Percentiles rank a stretch among this genome's conserved stretches.
phyloP scores from a whole-genome alignment of 176 grass and related monocot genomes.

The Juncus inflexus region DNA sequence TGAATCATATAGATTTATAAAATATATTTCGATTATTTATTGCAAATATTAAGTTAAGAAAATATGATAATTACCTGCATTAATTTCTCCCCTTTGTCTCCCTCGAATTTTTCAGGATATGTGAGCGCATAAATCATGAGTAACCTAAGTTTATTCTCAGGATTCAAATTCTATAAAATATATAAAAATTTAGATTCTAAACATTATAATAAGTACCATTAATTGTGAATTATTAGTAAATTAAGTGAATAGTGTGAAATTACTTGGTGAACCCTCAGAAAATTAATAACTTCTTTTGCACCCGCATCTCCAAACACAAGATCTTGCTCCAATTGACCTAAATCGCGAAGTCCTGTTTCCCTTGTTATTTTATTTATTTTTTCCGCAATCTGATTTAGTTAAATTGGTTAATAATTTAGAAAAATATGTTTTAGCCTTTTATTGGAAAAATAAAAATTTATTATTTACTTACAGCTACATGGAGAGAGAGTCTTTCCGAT shows the following conservation, averaged over 20 bases:
- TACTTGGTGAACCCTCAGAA: slow-evolving; percentile 86
- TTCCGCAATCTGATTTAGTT: slow-evolving; percentile 77
- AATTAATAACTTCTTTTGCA: slow-evolving; percentile 87
- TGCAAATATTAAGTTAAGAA: slow-evolving; percentile 16
- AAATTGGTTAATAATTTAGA: slow-evolving; percentile 20
- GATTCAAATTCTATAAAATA: slow-evolving; percentile 63
- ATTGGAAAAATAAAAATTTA: slow-evolving; percentile 18
- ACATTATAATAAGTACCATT: slow-evolving; percentile 3
- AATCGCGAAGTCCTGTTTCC: slow-evolving; percentile 61
- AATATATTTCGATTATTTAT: slow-evolving; percentile 11
- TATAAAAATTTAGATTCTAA: slow-evolving; percentile 27
- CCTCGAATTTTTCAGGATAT: slow-evolving; percentile 94
- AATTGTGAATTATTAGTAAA: background rate
- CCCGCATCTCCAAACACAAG: slow-evolving; percentile 96
- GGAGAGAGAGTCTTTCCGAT: slow-evolving; percentile 81
- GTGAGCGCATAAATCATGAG: slow-evolving; percentile 82
- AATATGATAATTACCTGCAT: slow-evolving; percentile 62
- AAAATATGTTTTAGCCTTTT: background rate
- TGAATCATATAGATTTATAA: background rate
- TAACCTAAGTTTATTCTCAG: slow-evolving; percentile 93
- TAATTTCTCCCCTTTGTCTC: slow-evolving; percentile 90
- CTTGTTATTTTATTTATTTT: slow-evolving; percentile 77
- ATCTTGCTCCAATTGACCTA: slow-evolving; percentile 92
- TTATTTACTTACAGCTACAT: slow-evolving; percentile 69
- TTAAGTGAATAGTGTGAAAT: slow-evolving; percentile 10